Evolutionary conservation across 2,329 filamentous ascomycete genomes (phyloP).

Genomic region (Neurospora crassa): DNA sequence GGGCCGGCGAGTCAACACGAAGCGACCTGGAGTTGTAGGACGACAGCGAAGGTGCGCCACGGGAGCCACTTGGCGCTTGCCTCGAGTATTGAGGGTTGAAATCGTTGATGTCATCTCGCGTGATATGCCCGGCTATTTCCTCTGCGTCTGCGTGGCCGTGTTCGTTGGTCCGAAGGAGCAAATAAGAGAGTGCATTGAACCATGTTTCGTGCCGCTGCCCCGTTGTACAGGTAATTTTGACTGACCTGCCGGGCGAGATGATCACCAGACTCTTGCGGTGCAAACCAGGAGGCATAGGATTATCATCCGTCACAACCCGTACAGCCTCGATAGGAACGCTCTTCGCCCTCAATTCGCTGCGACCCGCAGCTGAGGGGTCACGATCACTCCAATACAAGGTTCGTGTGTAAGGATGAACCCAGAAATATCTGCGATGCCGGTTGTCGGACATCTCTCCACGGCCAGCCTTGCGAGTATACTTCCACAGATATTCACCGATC

Average conservation of each 20-base stretch:
- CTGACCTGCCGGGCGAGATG: constrained; percentile 73
- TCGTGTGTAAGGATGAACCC: constrained; percentile 95
- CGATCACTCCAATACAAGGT: constrained; percentile 95
- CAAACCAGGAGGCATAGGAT: constrained; percentile 86
- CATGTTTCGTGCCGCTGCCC: constrained; percentile 94
- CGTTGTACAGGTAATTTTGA: constrained; percentile 92
- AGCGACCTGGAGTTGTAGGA: constrained; percentile 72
- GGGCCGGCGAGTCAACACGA: constrained; percentile 52
- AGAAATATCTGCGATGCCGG: constrained; percentile 92
- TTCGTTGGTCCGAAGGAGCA: constrained; percentile 66
- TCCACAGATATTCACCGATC: constrained; percentile 99
- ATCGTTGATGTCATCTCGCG: constrained; percentile 58
- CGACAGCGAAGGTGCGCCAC: constrained; percentile 56
- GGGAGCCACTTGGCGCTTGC: constrained; percentile 37
- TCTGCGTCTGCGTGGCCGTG: constrained; percentile 55
- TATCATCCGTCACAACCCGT: constrained; percentile 85
- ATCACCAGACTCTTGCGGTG: constrained; percentile 91
- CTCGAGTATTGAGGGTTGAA: constrained; percentile 62
- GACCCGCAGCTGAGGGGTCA: constrained; percentile 73
- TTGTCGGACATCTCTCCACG: constrained; percentile 81
- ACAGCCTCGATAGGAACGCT: constrained; percentile 91
- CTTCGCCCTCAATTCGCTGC: constrained; percentile 68
- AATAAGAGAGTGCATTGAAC: constrained; percentile 94
- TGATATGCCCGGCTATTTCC: constrained; percentile 47
- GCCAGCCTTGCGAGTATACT: constrained; percentile 94